Base-by-base conservation (phyloP, 495 filamentous ascomycete genomes). In the Podospora australis region DNA sequence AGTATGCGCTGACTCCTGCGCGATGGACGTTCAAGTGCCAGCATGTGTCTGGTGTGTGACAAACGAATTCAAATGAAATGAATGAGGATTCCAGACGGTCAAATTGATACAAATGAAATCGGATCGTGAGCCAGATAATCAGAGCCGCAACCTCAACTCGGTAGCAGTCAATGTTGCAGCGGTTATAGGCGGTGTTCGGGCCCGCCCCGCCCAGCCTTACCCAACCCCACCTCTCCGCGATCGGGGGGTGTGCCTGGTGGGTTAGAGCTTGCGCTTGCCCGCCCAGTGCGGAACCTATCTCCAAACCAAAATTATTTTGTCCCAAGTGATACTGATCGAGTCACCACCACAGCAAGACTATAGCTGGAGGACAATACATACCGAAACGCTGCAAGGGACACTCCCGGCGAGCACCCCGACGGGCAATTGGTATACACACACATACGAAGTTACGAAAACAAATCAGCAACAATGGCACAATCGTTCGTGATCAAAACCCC, bases 401-500 rank as follows among this genome's bases (percentile, higher is more conserved):
- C 11, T 36, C 19, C 32, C 32, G n/a, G 32, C 14, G n/a, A 34
- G 13, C 30, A 7, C 32, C 0, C 14, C 32, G 26, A 34, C 3
- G n/a, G 19, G 6, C 32, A 0, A n/a, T 6, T 11, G 6, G 6
- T 17, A 10, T 36, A n/a, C 13, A 6, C 13, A 5, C 26, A 40
- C 17, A 1, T 10, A 10, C 7, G 23, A 2, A 2, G 14, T 8
- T 32, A 19, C 6, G n/a, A 39, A 25, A 48, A 19, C 24, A 21
- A 32, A 34, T 9, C 17, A 52, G 17, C 9, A 28, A 52, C 23
- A 52, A 61, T 53, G 47, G 52, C 53, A 1, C 66, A 76, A 56
- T 77, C 73, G 6, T 83, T 82, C 62, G 63, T 72, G 44, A 81
- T 85, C 65, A 74, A 69, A 57, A 81, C 74, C 14, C 90, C 90